These are phyloP conservation scores for Dalechampia spathulata DNA, from an alignment of 441 rosid species.

Conservation along the genomic window DNA sequence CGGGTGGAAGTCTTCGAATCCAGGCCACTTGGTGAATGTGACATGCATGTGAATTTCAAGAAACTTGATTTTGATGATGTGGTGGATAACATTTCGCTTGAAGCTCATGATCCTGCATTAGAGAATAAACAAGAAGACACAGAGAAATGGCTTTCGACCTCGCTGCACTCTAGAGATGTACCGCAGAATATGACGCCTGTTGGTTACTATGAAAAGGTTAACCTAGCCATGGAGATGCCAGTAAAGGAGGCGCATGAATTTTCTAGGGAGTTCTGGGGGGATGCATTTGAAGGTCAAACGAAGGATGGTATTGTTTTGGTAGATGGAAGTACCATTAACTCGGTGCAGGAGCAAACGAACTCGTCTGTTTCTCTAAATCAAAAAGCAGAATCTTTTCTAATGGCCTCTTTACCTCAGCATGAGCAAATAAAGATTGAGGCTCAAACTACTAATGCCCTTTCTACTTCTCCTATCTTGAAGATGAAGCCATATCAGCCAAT, in stretches of 20 bases:
- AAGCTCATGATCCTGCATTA: constrained; percentile 18
- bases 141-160: constrained; percentile 17
- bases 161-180: constrained; percentile 19
- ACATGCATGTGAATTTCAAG: constrained; percentile 33
- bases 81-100: constrained; percentile 25
- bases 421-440: constrained; percentile 42
- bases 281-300: constrained; percentile 24
- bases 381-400: constrained; percentile 10
- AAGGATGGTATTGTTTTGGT: constrained; percentile 10
- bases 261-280: constrained; percentile 16
- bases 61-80: constrained; percentile 42
- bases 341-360: constrained; percentile 18
- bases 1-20: constrained; percentile 23
- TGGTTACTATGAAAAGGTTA: constrained; percentile 21
- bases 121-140: constrained; percentile 22
- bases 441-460: constrained; percentile 19
- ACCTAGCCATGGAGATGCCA: constrained; percentile 17
- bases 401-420: constrained; percentile 33
- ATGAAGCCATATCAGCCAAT: constrained; percentile 24
- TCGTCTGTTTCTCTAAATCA: constrained; percentile 7
- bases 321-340: constrained; percentile 17
- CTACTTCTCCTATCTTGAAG: constrained; percentile 33
- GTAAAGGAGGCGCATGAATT: constrained; percentile 20
- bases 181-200: constrained; percentile 20
- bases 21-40: constrained; percentile 21